Evolutionary conservation across 2,329 filamentous ascomycete genomes (phyloP), one percentile per base, ranked within the genome.

Genomic region (Plectosphaerella sp.): DNA sequence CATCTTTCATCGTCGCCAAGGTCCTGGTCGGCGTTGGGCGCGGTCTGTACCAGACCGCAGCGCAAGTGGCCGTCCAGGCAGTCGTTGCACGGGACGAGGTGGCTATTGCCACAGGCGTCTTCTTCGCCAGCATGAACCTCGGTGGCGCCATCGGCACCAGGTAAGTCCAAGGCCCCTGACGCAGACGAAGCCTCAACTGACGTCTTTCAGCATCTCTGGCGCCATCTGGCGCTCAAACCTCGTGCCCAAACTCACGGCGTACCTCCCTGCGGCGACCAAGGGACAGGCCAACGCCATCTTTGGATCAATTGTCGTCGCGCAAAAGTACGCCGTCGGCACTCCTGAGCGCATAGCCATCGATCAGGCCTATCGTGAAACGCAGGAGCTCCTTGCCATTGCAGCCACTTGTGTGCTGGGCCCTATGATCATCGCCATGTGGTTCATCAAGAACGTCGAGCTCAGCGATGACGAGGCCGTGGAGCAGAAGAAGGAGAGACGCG

Each of bases 191-290:
- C 28, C 11, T 14, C 15, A 28, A 28, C 43, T 46, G 43, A 46
- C 20, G 3, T 24, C 16, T 45, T 12, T 12, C n/a, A 70, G 65
- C 28, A 64, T 71, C 6, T 62, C 64, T 5, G 68, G 68, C 1
- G 67, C 67, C 10, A 70, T 71, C 35, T 71, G 68, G 68, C 62
- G 62, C 36, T 60, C 60, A 18, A 57, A 61, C 3, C 61, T 66
- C 2, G 61, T 58, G 0, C 48, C 56, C 9, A 66, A 65, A 15
- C 60, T 66, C 1, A n/a, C 49, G 5, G 45, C 49, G 0, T 62
- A 65, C 39, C 60, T 64, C 5, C 62, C 62, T 2, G 50, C 52
- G 0, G 46, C 50, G 15, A 55, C 59, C n/a, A 60, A 58, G 28
- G 47, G 24, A 1, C 57, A 58, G 15, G 25, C n/a, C 15, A n/a